These are phyloP conservation scores for Eucalyptus tenuipes DNA, from an alignment of 345 rosid species.

Conservation along the genomic window DNA sequence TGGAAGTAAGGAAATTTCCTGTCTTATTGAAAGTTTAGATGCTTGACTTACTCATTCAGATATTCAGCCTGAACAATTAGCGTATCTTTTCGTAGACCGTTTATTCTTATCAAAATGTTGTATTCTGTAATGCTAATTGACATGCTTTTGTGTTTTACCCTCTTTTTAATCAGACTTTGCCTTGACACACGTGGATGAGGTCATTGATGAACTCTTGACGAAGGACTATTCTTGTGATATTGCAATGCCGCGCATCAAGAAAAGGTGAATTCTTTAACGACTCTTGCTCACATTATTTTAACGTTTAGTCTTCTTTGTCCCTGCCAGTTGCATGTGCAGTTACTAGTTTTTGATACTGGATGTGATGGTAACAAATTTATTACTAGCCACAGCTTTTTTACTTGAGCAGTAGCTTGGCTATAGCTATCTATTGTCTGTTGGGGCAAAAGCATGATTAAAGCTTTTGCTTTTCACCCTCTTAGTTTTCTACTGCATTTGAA, in stretches of 20 bases:
- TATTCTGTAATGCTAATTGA: background rate
- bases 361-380: background rate
- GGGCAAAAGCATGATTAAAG: background rate
- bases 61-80: background rate
- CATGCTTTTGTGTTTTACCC: background rate
- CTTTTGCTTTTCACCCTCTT: background rate
- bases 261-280: conserved; percentile 28
- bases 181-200: conserved; percentile 77
- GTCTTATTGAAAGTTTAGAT: background rate
- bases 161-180: conserved; percentile 25
- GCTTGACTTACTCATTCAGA: background rate
- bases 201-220: conserved; percentile 76
- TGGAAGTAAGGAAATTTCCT: conserved; percentile 40
- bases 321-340: background rate
- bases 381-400: background rate
- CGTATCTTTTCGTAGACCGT: background rate
- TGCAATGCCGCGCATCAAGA: conserved; percentile 82
- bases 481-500: background rate
- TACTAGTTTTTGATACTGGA: background rate
- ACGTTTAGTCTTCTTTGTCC: background rate
- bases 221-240: conserved; percentile 84
- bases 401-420: background rate
- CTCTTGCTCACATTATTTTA: background rate
- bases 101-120: background rate
- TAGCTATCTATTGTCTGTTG: background rate